These are phyloP conservation scores for Eucalyptus leucophloia DNA, from an alignment of 345 rosid genomes.

Conservation along the genomic window DNA sequence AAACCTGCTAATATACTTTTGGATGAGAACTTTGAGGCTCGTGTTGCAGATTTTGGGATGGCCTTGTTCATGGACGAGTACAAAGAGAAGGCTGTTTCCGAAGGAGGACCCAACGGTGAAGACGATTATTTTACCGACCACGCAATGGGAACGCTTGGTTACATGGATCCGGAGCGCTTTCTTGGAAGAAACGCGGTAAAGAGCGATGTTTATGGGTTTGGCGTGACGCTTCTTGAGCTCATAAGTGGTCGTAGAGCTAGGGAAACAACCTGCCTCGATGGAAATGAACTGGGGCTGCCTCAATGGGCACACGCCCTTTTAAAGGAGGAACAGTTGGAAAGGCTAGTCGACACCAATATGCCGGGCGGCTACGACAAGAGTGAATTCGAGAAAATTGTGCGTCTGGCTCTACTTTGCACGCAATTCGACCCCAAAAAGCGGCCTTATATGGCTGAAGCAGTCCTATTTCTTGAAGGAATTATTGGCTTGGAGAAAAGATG, in stretches of 20 bases:
- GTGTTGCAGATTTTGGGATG: background rate
- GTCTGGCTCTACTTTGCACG: background rate
- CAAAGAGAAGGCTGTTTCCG: background rate
- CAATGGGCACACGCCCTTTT: background rate
- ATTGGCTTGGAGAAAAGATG: background rate
- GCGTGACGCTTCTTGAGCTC: background rate
- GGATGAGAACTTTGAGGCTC: background rate
- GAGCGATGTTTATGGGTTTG: background rate
- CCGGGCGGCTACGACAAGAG: background rate
- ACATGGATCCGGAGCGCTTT: background rate
- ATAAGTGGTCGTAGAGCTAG: background rate
- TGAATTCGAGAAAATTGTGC: background rate
- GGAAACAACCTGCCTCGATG: background rate
- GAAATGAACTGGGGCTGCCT: background rate
- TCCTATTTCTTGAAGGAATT: background rate
- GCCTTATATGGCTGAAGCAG: background rate
- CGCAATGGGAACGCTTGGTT: background rate
- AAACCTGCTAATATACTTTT: background rate
- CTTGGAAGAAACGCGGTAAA: background rate
- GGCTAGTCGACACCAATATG: background rate
- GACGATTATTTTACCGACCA: background rate
- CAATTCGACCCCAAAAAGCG: background rate
- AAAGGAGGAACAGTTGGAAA: background rate
- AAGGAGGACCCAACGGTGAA: background rate
- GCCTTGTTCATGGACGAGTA: background rate